Conservation (phyloP, 805 yeast genomes). For the Kazachstania kunashirensis region DNA sequence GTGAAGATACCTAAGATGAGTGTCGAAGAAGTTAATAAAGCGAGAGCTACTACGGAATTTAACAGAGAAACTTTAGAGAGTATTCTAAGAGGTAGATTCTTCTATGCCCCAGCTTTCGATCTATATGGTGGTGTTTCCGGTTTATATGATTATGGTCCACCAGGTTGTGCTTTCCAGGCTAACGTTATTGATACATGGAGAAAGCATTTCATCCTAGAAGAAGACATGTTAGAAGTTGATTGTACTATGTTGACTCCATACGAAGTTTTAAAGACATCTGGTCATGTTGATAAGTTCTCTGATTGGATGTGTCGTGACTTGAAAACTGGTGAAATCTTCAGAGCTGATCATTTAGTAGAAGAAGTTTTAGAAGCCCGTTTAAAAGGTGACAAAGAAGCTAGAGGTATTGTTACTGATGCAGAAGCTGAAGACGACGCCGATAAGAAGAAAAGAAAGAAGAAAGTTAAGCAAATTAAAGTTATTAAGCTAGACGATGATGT, state of each 20-base stretch:
- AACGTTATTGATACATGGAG: slow-evolving; percentile 93
- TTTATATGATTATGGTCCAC: slow-evolving; percentile 96
- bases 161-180: slow-evolving; percentile 98
- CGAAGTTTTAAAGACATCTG: slow-evolving; percentile 96
- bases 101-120: slow-evolving; percentile 95
- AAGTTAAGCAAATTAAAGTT: slow-evolving; percentile 89
- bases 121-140: slow-evolving; percentile 98
- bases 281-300: slow-evolving; percentile 97
- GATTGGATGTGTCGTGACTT: slow-evolving; percentile 98
- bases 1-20: slow-evolving; percentile 25
- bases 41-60: slow-evolving; percentile 36
- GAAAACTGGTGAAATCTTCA: slow-evolving; percentile 93
- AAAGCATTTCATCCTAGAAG: slow-evolving; percentile 93
- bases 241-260: slow-evolving; percentile 96
- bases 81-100: slow-evolving; percentile 88
- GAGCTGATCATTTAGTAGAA: slow-evolving; percentile 97
- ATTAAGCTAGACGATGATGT: slow-evolving; percentile 74
- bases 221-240: slow-evolving; percentile 98
- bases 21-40: slow-evolving; percentile 26
- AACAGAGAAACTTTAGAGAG: slow-evolving; percentile 84
- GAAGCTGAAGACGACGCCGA: slow-evolving; percentile 64
- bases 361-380: slow-evolving; percentile 93
- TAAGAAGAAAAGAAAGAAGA: slow-evolving; percentile 89
- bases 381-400: slow-evolving; percentile 94
- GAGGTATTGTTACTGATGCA: slow-evolving; percentile 60